Evolutionary conservation across 2,329 filamentous ascomycete species (phyloP).

Genomic region (Neospermospora avenae): DNA sequence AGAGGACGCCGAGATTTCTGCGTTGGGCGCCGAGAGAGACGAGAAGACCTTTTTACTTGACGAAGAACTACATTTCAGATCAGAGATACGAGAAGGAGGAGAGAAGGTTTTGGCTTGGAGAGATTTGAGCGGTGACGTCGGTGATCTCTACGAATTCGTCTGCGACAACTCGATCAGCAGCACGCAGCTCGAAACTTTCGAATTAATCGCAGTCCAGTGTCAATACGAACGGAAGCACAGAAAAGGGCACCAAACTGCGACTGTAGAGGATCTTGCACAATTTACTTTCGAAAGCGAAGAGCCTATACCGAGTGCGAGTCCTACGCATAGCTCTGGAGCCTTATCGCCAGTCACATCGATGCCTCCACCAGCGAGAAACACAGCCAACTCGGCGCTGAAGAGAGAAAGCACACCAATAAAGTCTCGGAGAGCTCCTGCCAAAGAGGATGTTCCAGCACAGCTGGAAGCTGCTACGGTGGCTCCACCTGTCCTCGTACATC

Average conservation of each 20-base stretch:
- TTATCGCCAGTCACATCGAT: conserved; percentile 30
- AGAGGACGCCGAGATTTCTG: conserved; percentile 73
- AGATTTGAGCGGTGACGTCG: conserved; percentile 87
- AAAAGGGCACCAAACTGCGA: conserved; percentile 73
- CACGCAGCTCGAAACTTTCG: conserved; percentile 74
- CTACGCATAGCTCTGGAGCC: conserved; percentile 54
- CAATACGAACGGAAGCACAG: conserved; percentile 97
- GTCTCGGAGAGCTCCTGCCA: conserved; percentile 32
- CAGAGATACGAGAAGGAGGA: conserved; percentile 73
- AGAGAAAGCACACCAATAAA: conserved; percentile 15
- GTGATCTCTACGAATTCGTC: conserved; percentile 97
- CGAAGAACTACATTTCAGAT: conserved; percentile 82
- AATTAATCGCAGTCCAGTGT: conserved; percentile 81
- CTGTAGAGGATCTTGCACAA: conserved; percentile 73
- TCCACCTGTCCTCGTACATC: conserved; percentile 57
- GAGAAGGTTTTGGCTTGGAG: conserved; percentile 92
- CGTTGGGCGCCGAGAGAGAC: conserved; percentile 78
- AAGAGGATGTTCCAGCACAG: conserved; percentile 40
- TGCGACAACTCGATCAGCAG: conserved; percentile 73
- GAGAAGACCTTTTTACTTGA: conserved; percentile 98
- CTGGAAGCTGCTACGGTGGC: conserved; percentile 44
- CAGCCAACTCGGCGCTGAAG: conserved; percentile 47
- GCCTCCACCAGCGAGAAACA: conserved; percentile 26
- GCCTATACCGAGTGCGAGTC: conserved; percentile 59
- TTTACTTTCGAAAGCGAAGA: conserved; percentile 73